Percentiles rank a stretch among this genome's conserved stretches.
These are phyloP conservation scores for Arxiozyma telluris DNA, from an alignment of 1,139 yeast genomes.

Conservation along the genomic window DNA sequence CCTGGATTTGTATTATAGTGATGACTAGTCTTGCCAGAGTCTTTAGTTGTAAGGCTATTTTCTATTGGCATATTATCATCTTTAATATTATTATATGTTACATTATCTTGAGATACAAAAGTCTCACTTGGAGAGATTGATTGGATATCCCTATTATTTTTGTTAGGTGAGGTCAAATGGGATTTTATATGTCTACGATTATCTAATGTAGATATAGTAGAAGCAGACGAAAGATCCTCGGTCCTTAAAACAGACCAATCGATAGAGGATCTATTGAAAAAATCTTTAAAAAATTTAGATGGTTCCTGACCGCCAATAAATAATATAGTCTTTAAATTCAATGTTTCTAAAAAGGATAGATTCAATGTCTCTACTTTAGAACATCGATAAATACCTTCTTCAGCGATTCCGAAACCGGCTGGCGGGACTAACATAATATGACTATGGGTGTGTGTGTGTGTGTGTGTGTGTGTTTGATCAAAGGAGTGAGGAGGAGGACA, in stretches of 20 bases:
- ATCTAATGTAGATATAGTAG: neutral
- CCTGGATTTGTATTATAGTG: neutral
- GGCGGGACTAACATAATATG: slow-evolving; percentile 65
- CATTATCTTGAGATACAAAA: neutral
- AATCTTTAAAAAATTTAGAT: slow-evolving; percentile 37
- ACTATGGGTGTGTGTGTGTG: neutral
- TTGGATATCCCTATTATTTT: neutral
- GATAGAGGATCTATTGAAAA: slow-evolving; percentile 27
- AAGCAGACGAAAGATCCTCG: slow-evolving; percentile 21
- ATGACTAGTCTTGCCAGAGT: neutral
- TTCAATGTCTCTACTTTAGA: slow-evolving; percentile 24
- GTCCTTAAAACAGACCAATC: slow-evolving; percentile 26
- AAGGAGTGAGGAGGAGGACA: too few relatives aligned
- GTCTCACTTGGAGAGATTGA: neutral
- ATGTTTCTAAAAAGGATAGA: slow-evolving; percentile 41
- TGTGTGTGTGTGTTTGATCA: too few relatives aligned
- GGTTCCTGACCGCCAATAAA: slow-evolving; percentile 68
- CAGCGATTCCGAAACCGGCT: slow-evolving; percentile 69
- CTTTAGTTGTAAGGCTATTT: neutral
- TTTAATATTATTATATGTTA: neutral
- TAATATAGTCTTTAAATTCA: slow-evolving; percentile 48
- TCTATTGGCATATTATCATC: neutral
- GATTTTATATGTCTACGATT: slow-evolving; percentile 18
- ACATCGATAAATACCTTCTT: slow-evolving; percentile 49
- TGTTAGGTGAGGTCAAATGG: neutral